Base-by-base conservation (phyloP, 805 yeast genomes). In the Torulaspora maleeae region DNA sequence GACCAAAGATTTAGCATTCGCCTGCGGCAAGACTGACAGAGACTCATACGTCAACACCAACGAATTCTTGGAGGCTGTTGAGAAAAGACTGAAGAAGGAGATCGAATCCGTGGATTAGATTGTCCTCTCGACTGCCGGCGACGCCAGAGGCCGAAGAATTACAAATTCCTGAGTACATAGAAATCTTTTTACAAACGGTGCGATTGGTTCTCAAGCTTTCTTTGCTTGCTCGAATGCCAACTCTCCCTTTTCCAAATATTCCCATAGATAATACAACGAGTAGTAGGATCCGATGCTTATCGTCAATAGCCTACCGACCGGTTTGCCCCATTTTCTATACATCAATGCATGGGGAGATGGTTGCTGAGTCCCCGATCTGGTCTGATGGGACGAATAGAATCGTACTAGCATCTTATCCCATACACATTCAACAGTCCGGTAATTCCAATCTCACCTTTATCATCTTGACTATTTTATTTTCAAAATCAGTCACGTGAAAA, bases 1-100 rank as follows among this genome's bases (percentile, higher is more conserved):
- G 90, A 85, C 93, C 46, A 85, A 85, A 64, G 93, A 85, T 63
- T 75, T 85, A 63, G 91, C 93, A 11, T 71, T 84, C 51, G 82
- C 88, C 41, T 74, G 76, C 58, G 86, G 86, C 51, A 76, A 74
- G 52, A 74, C 80, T 48, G 77, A 75, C 38, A 76, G 86, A 67
- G 68, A 73, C 8, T 70, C 81, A 34, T 83, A 79, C 55, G 91
- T 82, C 40, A 79, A 84, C 49, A 85, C 91, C 43, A 76, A 79
- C 48, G 90, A 83, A 61, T 86, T 86, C 65, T 72, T 86, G 53
- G 85, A 82, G 51, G 88, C 89, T 33, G 93, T 86, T 56, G 82
- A 83, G 53, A 72, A 72, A 42, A 76, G 80, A 61, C 72, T 81
- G 59, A 64, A 73, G 44, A 50, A 50, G 4, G 61, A 56, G 36